A percentile compares a stretch with the other conserved stretches of the same genome.
Conservation (phyloP, 768 basidiomycete species). For the Mrakia hoshinonis region DNA sequence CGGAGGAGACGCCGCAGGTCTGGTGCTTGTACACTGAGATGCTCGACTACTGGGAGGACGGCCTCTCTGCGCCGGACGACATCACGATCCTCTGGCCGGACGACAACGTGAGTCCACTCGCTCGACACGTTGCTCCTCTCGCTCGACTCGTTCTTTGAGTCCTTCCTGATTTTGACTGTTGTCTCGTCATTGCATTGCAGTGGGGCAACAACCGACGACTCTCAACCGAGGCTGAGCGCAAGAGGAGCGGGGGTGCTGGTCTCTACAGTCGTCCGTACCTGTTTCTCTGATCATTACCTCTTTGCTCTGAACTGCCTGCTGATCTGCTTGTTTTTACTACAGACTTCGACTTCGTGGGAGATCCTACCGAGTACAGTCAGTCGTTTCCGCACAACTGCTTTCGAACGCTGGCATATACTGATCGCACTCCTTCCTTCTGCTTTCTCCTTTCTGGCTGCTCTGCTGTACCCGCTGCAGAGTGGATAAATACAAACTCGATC, state of each 20-base stretch:
- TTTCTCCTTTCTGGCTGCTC: no score
- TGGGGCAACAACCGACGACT: slow-evolving; percentile 64
- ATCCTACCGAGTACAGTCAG: slow-evolving; percentile 58
- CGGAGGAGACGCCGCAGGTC: slow-evolving; percentile 51
- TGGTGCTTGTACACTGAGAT: slow-evolving; percentile 51
- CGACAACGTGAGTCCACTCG: slow-evolving; percentile 48
- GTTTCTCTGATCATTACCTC: not conserved
- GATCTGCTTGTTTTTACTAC: not conserved
- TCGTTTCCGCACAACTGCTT: no score
- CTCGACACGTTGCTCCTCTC: no score
- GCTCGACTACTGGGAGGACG: slow-evolving; percentile 55
- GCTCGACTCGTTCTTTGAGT: no score
- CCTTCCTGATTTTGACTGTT: no score
- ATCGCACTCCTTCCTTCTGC: no score
- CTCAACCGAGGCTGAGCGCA: not conserved
- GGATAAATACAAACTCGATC: slow-evolving; percentile 50
- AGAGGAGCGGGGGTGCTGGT: not conserved
- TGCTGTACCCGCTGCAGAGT: no score
- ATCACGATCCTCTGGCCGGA: slow-evolving; percentile 63
- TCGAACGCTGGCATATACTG: no score
- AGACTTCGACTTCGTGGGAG: slow-evolving; percentile 49
- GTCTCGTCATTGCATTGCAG: no score
- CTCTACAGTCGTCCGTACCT: not conserved
- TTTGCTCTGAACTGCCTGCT: not conserved
- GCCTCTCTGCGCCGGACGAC: slow-evolving; percentile 56